phyloP scores from a whole-genome alignment of 2,329 filamentous ascomycete genomes.

The Aphanoascus verrucosus region DNA sequence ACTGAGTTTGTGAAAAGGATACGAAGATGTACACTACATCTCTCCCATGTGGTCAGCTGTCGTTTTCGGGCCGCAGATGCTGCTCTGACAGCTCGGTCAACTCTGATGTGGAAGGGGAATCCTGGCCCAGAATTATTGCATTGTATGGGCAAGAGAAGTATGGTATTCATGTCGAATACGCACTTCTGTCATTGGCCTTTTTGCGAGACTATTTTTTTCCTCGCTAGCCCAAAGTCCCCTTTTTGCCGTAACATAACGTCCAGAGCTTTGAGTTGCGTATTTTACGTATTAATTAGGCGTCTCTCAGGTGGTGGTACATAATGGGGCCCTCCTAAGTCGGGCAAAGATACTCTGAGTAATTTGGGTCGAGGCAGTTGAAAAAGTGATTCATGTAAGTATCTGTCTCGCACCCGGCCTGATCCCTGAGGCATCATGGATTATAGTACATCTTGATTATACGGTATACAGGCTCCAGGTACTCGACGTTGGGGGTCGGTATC shows the following conservation, averaged over 20 bases:
- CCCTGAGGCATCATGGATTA: background rate
- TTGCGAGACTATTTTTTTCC: background rate
- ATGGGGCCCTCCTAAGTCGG: background rate
- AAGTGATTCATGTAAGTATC: background rate
- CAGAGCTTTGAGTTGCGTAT: background rate
- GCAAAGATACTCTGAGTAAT: background rate
- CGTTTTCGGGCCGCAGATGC: background rate
- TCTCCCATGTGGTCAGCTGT: background rate
- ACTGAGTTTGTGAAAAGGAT: background rate
- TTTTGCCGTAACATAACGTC: background rate
- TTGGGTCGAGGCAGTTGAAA: background rate
- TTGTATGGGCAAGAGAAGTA: too few species aligned
- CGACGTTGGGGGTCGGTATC: background rate
- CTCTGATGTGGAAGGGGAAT: background rate
- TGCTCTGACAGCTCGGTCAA: background rate
- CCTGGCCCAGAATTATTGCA: background rate
- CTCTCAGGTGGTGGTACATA: conserved; percentile 5
- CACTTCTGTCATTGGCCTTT: background rate
- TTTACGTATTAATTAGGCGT: background rate
- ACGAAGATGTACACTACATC: background rate
- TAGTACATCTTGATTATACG: conserved; percentile 5
- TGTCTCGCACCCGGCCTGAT: background rate
- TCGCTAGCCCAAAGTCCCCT: background rate
- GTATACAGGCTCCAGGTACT: background rate
- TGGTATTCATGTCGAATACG: background rate